These are phyloP conservation scores for Urostyla sp. DNA, from an alignment of 73 alveolate species.

Conservation along the genomic window DNA sequence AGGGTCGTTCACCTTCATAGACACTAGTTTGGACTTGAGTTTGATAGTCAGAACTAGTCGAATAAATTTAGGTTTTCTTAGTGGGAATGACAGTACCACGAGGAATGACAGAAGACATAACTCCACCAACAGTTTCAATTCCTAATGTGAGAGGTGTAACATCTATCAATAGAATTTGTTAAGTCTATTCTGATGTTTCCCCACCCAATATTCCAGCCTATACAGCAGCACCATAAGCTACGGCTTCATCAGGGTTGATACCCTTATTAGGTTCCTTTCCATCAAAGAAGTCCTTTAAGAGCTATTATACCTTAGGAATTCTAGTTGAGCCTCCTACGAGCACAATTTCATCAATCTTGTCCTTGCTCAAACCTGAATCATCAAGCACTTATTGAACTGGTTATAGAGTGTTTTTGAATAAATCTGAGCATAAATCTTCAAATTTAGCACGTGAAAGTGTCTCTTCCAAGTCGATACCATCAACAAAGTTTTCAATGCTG, in stretches of 20 bases:
- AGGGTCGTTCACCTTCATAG: slow-evolving; percentile 98
- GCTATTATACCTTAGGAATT: slow-evolving; percentile 97
- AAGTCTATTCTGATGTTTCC: slow-evolving; percentile 90
- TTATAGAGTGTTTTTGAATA: slow-evolving; percentile 94
- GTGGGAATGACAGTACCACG: slow-evolving; percentile 99
- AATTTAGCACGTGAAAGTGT: slow-evolving; percentile 97
- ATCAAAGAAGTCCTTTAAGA: slow-evolving; percentile 96
- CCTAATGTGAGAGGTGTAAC: slow-evolving; percentile 98
- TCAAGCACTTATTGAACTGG: slow-evolving; percentile 96
- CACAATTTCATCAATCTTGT: slow-evolving; percentile 91
- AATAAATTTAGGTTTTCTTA: slow-evolving; percentile 96
- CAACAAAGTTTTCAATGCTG: slow-evolving; percentile 95
- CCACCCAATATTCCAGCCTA: slow-evolving; percentile 99
- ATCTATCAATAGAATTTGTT: slow-evolving; percentile 93
- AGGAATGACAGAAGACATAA: slow-evolving; percentile 97
- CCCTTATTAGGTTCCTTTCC: slow-evolving; percentile 99
- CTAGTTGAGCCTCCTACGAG: slow-evolving; percentile 99
- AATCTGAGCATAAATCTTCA: slow-evolving; percentile 94
- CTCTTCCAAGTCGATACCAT: slow-evolving; percentile 97
- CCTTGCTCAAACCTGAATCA: slow-evolving; percentile 93
- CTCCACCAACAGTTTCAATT: slow-evolving; percentile 99
- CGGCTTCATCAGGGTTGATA: slow-evolving; percentile 99
- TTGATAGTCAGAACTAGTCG: slow-evolving; percentile 97
- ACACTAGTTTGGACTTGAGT: slow-evolving; percentile 94
- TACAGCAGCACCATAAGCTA: slow-evolving; percentile 99